phyloP scores from a whole-genome alignment of 345 rosid species.

The Brassica napus region DNA sequence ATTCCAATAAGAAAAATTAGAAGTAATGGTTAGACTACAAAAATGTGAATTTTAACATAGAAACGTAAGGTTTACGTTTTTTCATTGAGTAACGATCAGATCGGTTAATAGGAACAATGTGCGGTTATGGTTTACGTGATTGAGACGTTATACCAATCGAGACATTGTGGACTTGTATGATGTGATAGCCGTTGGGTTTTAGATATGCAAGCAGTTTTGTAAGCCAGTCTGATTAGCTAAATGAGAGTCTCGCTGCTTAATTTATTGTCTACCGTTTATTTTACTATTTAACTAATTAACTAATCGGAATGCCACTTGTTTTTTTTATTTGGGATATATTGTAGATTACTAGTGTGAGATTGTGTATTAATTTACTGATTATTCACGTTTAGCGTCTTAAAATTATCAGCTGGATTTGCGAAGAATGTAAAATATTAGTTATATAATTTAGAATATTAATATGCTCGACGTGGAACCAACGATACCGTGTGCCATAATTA shows the following conservation, averaged over 20 bases:
- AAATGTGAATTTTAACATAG: background rate
- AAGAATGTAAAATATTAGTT: background rate
- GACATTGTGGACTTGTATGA: background rate
- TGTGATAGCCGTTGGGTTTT: slow-evolving; percentile 10
- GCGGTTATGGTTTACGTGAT: slow-evolving; percentile 3
- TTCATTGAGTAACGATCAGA: background rate
- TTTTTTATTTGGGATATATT: background rate
- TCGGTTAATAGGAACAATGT: slow-evolving; percentile 6
- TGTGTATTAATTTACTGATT: background rate
- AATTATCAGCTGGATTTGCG: background rate
- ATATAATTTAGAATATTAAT: background rate
- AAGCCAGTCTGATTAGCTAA: background rate
- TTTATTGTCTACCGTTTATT: background rate
- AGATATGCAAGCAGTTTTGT: background rate
- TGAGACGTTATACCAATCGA: slow-evolving; percentile 17
- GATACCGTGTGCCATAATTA: background rate
- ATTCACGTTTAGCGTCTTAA: background rate
- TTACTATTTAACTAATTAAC: background rate
- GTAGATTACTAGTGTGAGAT: background rate
- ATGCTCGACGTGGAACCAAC: slow-evolving; percentile 6
- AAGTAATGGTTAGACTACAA: background rate
- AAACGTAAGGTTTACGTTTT: background rate
- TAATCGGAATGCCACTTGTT: background rate
- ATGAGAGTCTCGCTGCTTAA: background rate
- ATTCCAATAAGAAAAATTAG: background rate